phyloP scores from a whole-genome alignment of 2,329 filamentous ascomycete species.

The Aspergillus flavus region DNA sequence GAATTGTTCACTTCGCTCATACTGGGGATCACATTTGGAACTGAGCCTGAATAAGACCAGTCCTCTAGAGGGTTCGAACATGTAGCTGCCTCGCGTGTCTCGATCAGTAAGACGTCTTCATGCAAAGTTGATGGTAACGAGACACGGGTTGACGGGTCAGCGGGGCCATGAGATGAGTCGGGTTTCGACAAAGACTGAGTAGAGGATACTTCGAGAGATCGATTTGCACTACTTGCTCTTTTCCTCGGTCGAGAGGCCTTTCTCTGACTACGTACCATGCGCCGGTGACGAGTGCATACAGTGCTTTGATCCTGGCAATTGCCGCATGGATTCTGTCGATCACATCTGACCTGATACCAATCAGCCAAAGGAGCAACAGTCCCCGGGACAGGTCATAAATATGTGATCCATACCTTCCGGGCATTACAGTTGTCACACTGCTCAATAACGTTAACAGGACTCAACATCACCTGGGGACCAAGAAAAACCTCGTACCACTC shows the following conservation, averaged over 20 bases:
- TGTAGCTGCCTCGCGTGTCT: background rate
- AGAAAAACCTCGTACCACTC: background rate
- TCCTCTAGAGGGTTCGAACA: too few species aligned
- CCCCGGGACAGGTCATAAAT: background rate
- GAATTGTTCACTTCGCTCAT: too few species aligned
- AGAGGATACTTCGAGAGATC: background rate
- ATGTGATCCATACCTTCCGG: constrained; percentile 16
- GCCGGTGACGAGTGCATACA: constrained; percentile 16
- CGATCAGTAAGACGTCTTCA: background rate
- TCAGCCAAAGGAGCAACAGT: background rate
- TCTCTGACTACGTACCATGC: constrained; percentile 8
- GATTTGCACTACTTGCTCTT: background rate
- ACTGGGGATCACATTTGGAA: too few species aligned
- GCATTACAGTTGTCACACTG: constrained; percentile 24
- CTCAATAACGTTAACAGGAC: background rate
- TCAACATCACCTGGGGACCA: too few species aligned
- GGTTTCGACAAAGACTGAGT: too few species aligned
- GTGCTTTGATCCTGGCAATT: constrained; percentile 26
- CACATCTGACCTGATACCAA: constrained; percentile 23
- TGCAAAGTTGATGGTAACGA: background rate
- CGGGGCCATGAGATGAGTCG: background rate
- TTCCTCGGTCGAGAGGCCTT: background rate
- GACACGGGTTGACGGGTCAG: background rate
- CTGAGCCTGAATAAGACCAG: too few species aligned
- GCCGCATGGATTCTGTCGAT: constrained; percentile 24